Evolutionary conservation across 352 stramenopile species (phyloP).

Genomic region (Phytophthora cryptogea): DNA sequence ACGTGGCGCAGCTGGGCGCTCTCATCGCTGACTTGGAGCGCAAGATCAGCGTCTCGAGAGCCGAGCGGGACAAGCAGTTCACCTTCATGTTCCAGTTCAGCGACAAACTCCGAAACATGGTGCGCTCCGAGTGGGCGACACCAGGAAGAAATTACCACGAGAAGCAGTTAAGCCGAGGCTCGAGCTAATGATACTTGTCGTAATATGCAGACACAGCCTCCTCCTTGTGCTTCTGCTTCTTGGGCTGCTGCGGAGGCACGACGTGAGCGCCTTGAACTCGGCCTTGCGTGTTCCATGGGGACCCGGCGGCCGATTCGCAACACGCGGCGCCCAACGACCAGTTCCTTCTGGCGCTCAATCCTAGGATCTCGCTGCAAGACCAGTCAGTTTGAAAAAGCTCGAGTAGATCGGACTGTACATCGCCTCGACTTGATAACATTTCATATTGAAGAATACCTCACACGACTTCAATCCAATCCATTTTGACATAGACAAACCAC

Average conservation of each 20-base stretch:
- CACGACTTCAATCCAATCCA: too few species aligned
- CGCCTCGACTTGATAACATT: too few species aligned
- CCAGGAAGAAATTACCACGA: slow-evolving; percentile 16
- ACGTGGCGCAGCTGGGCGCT: slow-evolving; percentile 43
- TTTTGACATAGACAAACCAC: too few species aligned
- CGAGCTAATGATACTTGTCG: neutral
- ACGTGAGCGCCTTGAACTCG: too few species aligned
- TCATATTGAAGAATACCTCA: too few species aligned
- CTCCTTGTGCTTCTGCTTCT: too few species aligned
- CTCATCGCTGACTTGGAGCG: slow-evolving; percentile 42
- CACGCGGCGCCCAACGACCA: slow-evolving; percentile 35
- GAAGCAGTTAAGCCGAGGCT: neutral
- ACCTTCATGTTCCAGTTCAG: slow-evolving; percentile 74
- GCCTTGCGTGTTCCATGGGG: slow-evolving; percentile 60
- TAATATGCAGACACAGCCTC: too few species aligned
- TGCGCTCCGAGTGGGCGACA: slow-evolving; percentile 35
- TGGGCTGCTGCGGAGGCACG: too few species aligned
- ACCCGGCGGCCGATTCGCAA: slow-evolving; percentile 42
- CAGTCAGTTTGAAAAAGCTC: too few species aligned
- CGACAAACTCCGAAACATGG: slow-evolving; percentile 39
- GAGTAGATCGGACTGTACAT: too few species aligned
- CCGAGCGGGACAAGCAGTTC: slow-evolving; percentile 61
- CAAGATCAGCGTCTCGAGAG: slow-evolving; percentile 33
- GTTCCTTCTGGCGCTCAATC: slow-evolving; percentile 28
- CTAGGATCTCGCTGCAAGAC: too few species aligned